Evolutionary conservation across 306 rosid genomes (phyloP).

Genomic region (Vigna reflexopilosa): DNA sequence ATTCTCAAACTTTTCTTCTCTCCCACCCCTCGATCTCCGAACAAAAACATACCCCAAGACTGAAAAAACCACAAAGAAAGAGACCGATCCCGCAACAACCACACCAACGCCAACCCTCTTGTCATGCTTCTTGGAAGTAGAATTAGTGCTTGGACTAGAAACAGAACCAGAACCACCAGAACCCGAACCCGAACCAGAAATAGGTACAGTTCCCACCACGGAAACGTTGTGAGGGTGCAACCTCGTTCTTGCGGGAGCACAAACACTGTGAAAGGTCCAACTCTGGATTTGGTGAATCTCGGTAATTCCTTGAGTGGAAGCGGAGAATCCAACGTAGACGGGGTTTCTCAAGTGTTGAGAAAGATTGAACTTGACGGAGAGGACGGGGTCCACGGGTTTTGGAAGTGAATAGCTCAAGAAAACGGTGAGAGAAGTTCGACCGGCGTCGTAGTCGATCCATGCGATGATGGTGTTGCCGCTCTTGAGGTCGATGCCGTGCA

Average conservation of each 20-base stretch:
- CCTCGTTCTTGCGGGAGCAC: background rate
- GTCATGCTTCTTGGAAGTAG: background rate
- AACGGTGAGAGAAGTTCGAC: slow-evolving; percentile 45
- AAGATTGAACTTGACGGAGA: slow-evolving; percentile 52
- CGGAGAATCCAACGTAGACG: background rate
- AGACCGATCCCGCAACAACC: background rate
- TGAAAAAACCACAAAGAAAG: background rate
- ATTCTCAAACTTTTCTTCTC: background rate
- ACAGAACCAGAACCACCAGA: background rate
- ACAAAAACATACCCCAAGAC: background rate
- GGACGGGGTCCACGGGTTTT: slow-evolving; percentile 47
- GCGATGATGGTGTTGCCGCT: slow-evolving; percentile 61
- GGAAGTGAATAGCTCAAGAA: slow-evolving; percentile 58
- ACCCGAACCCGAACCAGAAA: background rate
- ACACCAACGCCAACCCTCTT: background rate
- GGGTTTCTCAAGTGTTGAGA: slow-evolving; percentile 49
- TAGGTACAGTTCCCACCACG: background rate
- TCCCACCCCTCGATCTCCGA: background rate
- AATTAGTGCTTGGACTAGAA: no score
- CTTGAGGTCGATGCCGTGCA: slow-evolving; percentile 66
- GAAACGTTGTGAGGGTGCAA: slow-evolving; percentile 17
- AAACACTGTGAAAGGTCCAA: background rate
- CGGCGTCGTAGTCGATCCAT: slow-evolving; percentile 80
- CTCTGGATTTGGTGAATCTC: background rate
- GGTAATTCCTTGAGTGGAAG: background rate